phyloP scores from a whole-genome alignment of 2,329 filamentous ascomycete species.

The Tolypocladium amazonense region DNA sequence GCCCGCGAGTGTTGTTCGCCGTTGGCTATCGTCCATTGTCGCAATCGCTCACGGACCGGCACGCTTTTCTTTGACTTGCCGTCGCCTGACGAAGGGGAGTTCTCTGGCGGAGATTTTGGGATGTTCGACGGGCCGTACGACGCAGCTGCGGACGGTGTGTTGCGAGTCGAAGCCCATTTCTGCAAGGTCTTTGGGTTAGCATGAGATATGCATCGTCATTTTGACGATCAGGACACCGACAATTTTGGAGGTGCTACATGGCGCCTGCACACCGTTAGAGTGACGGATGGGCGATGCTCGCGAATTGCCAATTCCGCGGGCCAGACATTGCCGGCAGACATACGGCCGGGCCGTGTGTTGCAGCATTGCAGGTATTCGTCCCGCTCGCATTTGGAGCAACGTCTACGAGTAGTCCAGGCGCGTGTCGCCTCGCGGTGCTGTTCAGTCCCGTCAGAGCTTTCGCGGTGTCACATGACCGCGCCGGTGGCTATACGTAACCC shows the following conservation, averaged over 20 bases:
- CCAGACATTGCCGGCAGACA: conserved; percentile 22
- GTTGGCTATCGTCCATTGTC: conserved; percentile 29
- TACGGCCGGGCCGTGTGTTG: conserved; percentile 16
- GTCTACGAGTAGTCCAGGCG: not conserved
- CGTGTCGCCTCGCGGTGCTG: not conserved
- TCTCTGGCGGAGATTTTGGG: not conserved
- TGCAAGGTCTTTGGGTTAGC: not conserved
- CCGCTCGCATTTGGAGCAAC: not conserved
- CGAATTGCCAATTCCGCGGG: not conserved
- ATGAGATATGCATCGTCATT: too few species aligned
- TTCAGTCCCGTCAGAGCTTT: not conserved
- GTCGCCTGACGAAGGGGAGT: not conserved
- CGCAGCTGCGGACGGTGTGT: not conserved
- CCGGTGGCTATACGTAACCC: not conserved
- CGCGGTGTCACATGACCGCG: not conserved
- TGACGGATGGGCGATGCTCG: not conserved
- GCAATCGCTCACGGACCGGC: conserved; percentile 29
- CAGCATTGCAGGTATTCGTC: conserved; percentile 15
- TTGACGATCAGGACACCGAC: not conserved
- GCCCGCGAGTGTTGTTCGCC: conserved; percentile 10
- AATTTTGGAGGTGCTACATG: not conserved
- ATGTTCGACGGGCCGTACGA: conserved; percentile 2
- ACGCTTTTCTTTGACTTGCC: not conserved
- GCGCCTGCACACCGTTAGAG: not conserved
- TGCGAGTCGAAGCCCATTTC: conserved; percentile 8